Conservation (phyloP, 257 asterid genomes). For the Haberlea rhodopensis region DNA sequence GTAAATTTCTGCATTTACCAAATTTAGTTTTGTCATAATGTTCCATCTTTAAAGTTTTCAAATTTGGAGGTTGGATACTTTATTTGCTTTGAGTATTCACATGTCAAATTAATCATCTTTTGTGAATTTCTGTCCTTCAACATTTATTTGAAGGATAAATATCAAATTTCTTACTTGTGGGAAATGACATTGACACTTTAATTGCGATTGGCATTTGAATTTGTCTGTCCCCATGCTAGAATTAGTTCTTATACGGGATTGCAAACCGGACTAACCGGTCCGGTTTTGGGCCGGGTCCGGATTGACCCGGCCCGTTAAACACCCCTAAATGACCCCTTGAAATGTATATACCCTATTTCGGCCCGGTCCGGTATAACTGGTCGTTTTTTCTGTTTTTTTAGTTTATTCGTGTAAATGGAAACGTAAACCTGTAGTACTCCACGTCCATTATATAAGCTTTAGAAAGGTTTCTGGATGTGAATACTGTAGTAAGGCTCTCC, state of each 20-base stretch:
- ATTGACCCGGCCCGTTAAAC: too few relatives aligned
- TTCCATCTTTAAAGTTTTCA: background rate
- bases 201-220: background rate
- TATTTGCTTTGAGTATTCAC: background rate
- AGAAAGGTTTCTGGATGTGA: background rate
- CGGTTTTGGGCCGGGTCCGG: too few relatives aligned
- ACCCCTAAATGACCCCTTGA: too few relatives aligned
- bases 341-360: too few relatives aligned
- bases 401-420: background rate
- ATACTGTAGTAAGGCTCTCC: background rate
- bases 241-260: background rate
- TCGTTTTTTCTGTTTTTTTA: background rate
- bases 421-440: background rate
- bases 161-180: background rate
- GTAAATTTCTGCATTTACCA: slow-evolving; percentile 1
- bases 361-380: background rate
- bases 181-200: background rate
- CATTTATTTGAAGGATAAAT: background rate
- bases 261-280: too few relatives aligned
- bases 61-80: background rate
- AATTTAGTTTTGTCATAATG: background rate
- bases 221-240: background rate
- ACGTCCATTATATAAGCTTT: background rate
- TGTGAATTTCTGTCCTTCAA: background rate
- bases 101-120: background rate